These are phyloP conservation scores for Neocucurbitaria cava DNA, from an alignment of 2,329 filamentous ascomycete genomes.

Conservation along the genomic window DNA sequence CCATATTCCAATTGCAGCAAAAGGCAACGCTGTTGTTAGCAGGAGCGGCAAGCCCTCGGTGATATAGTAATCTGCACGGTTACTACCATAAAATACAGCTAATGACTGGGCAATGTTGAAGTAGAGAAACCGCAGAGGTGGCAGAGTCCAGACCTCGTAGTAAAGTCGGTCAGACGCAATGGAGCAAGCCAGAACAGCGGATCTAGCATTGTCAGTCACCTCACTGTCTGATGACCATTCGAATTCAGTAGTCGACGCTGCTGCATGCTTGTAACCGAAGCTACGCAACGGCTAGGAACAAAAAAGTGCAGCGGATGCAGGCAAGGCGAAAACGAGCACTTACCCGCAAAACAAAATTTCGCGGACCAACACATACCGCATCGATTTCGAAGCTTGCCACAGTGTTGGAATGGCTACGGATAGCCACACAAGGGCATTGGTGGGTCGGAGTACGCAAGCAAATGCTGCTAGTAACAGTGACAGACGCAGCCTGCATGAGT, in stretches of 20 bases:
- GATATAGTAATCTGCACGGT: conserved; percentile 91
- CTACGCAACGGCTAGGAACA: conserved; percentile 4
- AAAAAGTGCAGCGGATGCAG: conserved; percentile 19
- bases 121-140: conserved; percentile 83
- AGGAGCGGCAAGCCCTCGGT: conserved; percentile 88
- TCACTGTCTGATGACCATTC: conserved; percentile 17
- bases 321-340: conserved; percentile 26
- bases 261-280: conserved; percentile 10
- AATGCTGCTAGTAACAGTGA: conserved; percentile 79
- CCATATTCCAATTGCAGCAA: conserved; percentile 71
- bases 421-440: conserved; percentile 86
- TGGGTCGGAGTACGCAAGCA: conserved; percentile 86
- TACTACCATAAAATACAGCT: conserved; percentile 90
- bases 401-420: conserved; percentile 66
- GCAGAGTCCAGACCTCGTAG: conserved; percentile 87
- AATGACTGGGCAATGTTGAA: conserved; percentile 90
- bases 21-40: conserved; percentile 82
- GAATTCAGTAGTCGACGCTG: conserved; percentile 10
- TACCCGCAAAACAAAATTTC: conserved; percentile 69
- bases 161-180: conserved; percentile 75
- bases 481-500: conserved; percentile 46
- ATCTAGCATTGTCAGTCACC: conserved; percentile 48
- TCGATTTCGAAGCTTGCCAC: conserved; percentile 51
- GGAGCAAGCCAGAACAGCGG: conserved; percentile 68
- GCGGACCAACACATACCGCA: conserved; percentile 62